These are phyloP conservation scores for Obelidium mucronatum DNA, from an alignment of 192 early-diverging fungal species.

Conservation along the genomic window DNA sequence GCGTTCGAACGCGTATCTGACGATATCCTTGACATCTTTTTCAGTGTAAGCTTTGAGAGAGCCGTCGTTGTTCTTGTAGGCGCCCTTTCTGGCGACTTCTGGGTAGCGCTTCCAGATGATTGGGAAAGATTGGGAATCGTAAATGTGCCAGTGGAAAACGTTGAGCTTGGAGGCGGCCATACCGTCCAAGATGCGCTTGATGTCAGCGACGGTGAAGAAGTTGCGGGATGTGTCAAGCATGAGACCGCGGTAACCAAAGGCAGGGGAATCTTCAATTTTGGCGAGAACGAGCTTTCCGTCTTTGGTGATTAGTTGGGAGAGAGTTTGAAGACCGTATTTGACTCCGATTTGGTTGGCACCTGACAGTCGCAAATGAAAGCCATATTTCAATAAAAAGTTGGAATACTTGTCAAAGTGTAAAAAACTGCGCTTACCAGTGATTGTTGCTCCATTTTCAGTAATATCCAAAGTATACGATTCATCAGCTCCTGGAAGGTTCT, in stretches of 20 bases:
- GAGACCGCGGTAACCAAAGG: conserved; percentile 40
- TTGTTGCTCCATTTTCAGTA: background rate
- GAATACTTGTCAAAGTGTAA: background rate
- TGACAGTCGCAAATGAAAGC: background rate
- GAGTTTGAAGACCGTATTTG: conserved; percentile 73
- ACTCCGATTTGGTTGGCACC: conserved; percentile 65
- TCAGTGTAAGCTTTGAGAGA: conserved; percentile 62
- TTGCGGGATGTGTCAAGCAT: conserved; percentile 48
- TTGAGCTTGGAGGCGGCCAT: conserved; percentile 33
- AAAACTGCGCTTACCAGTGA: conserved; percentile 45
- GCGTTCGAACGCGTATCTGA: conserved; percentile 74
- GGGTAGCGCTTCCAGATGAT: background rate
- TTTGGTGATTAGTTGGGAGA: conserved; percentile 67
- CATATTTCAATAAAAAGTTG: too few species aligned
- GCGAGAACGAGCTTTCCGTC: background rate
- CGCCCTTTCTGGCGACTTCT: background rate
- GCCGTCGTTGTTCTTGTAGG: conserved; percentile 1
- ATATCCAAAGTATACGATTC: conserved; percentile 7
- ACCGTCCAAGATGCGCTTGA: conserved; percentile 15
- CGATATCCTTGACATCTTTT: conserved; percentile 69
- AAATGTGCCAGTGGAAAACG: conserved; percentile 50
- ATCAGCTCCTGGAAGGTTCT: background rate
- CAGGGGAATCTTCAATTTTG: conserved; percentile 6
- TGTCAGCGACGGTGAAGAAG: conserved; percentile 38
- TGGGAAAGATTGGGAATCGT: conserved; percentile 34